Evolutionary conservation across 495 filamentous ascomycete genomes (phyloP), one percentile per base, ranked within the genome.

Genomic region (Filosporella fistucella): DNA sequence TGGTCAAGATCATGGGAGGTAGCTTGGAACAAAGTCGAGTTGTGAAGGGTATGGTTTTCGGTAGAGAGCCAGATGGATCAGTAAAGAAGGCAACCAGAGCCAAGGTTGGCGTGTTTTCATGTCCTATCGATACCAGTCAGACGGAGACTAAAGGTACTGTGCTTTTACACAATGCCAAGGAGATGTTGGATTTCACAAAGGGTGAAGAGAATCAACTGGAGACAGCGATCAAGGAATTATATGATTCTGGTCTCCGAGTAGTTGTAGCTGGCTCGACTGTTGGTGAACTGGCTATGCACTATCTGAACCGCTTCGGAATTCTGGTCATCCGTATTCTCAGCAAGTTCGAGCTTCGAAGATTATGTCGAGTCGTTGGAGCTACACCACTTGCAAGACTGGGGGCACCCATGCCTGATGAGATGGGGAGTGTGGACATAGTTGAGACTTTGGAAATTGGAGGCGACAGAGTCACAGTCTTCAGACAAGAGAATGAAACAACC

Each of bases 61-160:
- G 86, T 49, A 80, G 93, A 49, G 88, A 95, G 60, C 94, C 94
- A 12, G 83, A 96, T 62, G 91, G 89, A 56, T 78, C 77, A 17
- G 69, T 96, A 60, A 97, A 95, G 78, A 89, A 88, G 69, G 89
- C 85, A 44, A 76, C 70, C 54, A 91, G 88, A 68, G 93, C 94
- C 57, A 96, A 95, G 76, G 94, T 99, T 47, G 94, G 84, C 43
- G 91, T 97, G 30, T 99, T 86, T 77, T 89, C 87, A 58, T 99
- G 94, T 73, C 83, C 94, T 32, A 88, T 99, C 66, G 94, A 99
- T 63, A 91, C 78, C 68, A 86, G 78, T 58, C 90, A 96, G 76
- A 99, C 94, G 22, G 94, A 99, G 70, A 99, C 94, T 57, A 99
- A 99, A 74, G 94, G 94, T n/a, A 99, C 94, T 13, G 94, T 99